Percentiles rank a stretch among this genome's conserved stretches.
Evolutionary conservation across 108 stramenopile species (phyloP).

Genomic region (Nannochloropsis salina): DNA sequence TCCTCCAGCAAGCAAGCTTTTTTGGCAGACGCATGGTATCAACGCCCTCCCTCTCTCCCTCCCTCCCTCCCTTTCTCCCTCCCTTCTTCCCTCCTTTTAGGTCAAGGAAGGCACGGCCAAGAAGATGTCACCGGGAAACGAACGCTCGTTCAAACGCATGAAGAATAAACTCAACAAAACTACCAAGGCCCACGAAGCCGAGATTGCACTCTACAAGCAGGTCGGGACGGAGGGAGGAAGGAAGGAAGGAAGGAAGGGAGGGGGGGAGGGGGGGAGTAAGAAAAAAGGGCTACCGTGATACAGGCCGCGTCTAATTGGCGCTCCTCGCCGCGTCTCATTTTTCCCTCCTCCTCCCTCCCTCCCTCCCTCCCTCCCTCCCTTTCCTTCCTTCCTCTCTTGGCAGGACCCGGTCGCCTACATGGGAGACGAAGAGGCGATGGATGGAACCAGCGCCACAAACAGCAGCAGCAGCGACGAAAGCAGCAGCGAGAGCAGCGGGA

Average conservation of each 20-base stretch:
- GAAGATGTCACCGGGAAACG: not conserved
- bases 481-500: constrained; percentile 9
- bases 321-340: no score
- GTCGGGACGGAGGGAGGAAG: not conserved
- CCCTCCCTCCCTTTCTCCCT: not conserved
- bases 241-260: not conserved
- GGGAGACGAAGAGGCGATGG: not conserved
- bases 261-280: not conserved
- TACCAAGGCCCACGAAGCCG: not conserved
- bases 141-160: not conserved
- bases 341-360: not conserved
- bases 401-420: not conserved
- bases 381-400: no score
- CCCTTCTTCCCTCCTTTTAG: not conserved
- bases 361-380: constrained; percentile 14
- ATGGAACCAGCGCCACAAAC: not conserved
- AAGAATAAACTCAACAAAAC: not conserved
- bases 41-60: not conserved
- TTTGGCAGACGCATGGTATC: no score
- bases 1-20: no score
- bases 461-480: constrained; percentile 6
- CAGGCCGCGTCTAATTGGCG: no score
- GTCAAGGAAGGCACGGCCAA: constrained; percentile 3
- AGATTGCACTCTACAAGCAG: not conserved
- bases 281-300: not conserved